These are phyloP conservation scores for Linnemannia hyalina DNA, from an alignment of 192 early-diverging fungal genomes.

Conservation along the genomic window DNA sequence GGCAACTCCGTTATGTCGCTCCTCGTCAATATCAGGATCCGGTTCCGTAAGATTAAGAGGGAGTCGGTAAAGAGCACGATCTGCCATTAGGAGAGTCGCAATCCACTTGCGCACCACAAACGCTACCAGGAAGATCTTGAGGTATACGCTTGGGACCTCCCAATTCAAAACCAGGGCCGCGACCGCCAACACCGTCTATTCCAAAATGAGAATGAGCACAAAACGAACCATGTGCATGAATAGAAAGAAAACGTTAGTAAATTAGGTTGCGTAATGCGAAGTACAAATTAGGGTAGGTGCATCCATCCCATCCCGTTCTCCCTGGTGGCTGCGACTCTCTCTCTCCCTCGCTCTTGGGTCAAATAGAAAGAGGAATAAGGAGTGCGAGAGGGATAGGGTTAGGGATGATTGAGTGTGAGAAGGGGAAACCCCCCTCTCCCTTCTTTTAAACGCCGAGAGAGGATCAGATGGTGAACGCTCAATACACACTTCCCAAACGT, in stretches of 20 bases:
- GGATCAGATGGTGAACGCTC: neutral
- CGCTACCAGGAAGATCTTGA: slow-evolving; percentile 37
- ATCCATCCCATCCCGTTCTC: no score
- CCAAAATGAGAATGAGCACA: neutral
- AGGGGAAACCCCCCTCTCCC: neutral
- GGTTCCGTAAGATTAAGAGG: slow-evolving; percentile 26
- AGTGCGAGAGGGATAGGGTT: neutral
- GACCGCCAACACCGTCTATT: slow-evolving; percentile 25
- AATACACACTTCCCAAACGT: neutral
- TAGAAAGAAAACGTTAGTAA: no score
- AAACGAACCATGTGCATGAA: no score
- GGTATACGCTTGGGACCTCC: slow-evolving; percentile 24
- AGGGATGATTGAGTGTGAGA: neutral
- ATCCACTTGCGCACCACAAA: slow-evolving; percentile 49
- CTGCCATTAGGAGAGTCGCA: slow-evolving; percentile 28
- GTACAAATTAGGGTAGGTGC: no score
- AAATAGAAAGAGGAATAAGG: no score
- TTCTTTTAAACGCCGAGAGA: neutral
- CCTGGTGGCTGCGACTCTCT: no score
- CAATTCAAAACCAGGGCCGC: slow-evolving; percentile 29
- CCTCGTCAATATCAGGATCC: slow-evolving; percentile 53
- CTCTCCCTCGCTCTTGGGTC: no score
- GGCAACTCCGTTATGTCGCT: slow-evolving; percentile 44
- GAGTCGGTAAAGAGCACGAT: slow-evolving; percentile 44
- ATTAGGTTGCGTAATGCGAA: no score